phyloP scores from a whole-genome alignment of 805 yeast species.

The Kazachstania kunashirensis region DNA sequence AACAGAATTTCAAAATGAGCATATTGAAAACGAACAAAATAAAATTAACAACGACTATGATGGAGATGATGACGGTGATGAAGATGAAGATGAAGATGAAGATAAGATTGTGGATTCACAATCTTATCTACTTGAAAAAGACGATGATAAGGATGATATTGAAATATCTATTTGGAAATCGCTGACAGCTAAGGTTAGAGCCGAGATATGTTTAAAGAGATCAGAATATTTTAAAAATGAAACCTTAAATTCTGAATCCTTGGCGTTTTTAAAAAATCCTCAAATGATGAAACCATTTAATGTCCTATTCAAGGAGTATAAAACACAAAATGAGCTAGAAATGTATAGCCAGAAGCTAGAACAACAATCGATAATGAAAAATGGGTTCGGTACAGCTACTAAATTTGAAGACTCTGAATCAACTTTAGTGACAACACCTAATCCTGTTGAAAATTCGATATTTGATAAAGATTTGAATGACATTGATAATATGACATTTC shows the following conservation, averaged over 20 bases:
- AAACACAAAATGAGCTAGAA: constrained; percentile 25
- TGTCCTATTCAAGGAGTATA: constrained; percentile 25
- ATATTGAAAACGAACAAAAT: constrained; percentile 10
- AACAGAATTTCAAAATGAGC: constrained; percentile 3
- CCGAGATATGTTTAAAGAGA: constrained; percentile 62
- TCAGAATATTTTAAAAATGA: constrained; percentile 53
- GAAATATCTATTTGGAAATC: constrained; percentile 78
- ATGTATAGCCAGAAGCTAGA: constrained; percentile 21
- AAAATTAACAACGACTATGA: constrained; percentile 20
- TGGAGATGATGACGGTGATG: constrained; percentile 27
- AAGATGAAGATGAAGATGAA: constrained; percentile 37
- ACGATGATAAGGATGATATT: constrained; percentile 55
- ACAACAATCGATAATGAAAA: constrained; percentile 33
- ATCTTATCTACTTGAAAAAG: constrained; percentile 39
- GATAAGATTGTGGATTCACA: constrained; percentile 36
- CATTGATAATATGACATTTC: constrained; percentile 47
- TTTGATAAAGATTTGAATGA: constrained; percentile 37
- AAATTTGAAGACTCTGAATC: constrained; percentile 29
- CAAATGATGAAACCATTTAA: constrained; percentile 53
- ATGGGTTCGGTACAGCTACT: constrained; percentile 25
- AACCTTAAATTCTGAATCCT: constrained; percentile 53
- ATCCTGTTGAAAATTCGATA: constrained; percentile 3
- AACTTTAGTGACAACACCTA: background rate
- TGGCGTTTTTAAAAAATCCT: constrained; percentile 59
- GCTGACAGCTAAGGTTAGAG: constrained; percentile 69